Base-by-base conservation (phyloP, 805 yeast genomes). In the Candida adriatica region DNA sequence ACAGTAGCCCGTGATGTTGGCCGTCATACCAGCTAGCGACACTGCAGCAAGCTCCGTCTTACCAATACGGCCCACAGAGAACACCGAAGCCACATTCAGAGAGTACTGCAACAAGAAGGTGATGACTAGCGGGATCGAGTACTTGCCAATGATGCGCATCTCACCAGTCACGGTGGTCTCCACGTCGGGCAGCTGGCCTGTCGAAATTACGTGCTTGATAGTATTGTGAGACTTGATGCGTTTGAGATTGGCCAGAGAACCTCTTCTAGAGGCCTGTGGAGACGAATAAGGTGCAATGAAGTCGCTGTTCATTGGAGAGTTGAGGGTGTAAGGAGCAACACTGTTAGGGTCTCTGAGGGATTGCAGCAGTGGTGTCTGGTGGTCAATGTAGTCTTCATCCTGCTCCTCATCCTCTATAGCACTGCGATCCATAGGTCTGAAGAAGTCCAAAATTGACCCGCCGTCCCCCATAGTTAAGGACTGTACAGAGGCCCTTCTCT, bases 51-150 rank as follows among this genome's bases (percentile, higher is more conserved):
- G 61, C 43, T 79, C 86, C 16, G 68, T 65, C 22, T 74, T 70
- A 3, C 90, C 88, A 32, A 82, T 64, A 42, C 77, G 73, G 8
- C 90, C 87, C 18, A 80, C 88, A 3, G 82, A 75, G 51, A 82
- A 80, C 20, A 81, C 82, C 1, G 85, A 77, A 11, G 87, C 85
- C 30, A 82, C 78, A 4, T 85, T 77, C 29, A 81, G 61, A 0
- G 87, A 79, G 51, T 79, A 76, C 50, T 81, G 87, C 37, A 81
- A 56, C 17, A 81, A 50, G 44, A 81, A 81, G 1, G 90, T 80
- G 30, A 77, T 58, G 13, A 79, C 64, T 44, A 81, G 56, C 0
- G 90, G 90, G 18, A 75, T 43, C 0, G 85, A 74, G 59, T 58
- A 72, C 49, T 36, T 59, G 3, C 50, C 35, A 19, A 62, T 37